Base-by-base conservation (phyloP, 495 filamentous ascomycete genomes). In the Penicillium arizonense region DNA sequence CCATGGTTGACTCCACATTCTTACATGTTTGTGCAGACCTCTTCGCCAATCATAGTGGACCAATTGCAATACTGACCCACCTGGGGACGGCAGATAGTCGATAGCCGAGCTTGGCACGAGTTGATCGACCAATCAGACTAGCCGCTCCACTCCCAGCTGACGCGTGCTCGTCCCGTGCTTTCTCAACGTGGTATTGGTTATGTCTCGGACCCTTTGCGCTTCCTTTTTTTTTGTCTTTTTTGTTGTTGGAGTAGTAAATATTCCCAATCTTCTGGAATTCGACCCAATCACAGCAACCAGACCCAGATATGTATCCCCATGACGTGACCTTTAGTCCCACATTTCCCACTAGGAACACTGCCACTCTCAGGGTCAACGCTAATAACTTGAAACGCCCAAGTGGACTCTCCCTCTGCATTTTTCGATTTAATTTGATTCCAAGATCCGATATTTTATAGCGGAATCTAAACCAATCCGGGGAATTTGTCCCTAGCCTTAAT, bases 71-170 rank as follows among this genome's bases (percentile, higher is more conserved):
- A 50, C 36, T 20, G 4, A 6, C 38, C 65, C 65, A 62, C 49
- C 44, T 50, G 45, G 51, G 54, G 58, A 70, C 71, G 71, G 71
- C 71, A 74, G 71, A 74, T 75, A 68, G 67, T 75, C 72, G 72
- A 75, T 73, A 75, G 72, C 69, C 72, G 68, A 68, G 52, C 70
- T 75, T 73, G 71, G 71, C 70, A 58, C 13, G 26, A 11, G n/a
- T 14, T 49, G 64, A 71, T 72, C 46, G 56, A 47, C 72, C 72
- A 75, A 72, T 75, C 39, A 62, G 6, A 41, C 11, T 8, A 1
- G 1, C 3, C 1, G 52, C 13, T 52, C 63, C 68, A 64, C 62
- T 13, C 51, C 11, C 45, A 71, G 71, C 71, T 73, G 67, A 74
- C 71, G 71, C 71, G 70, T 74, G 68, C 67, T 62, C 57, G 58